Evolutionary conservation across 2,329 filamentous ascomycete genomes (phyloP).

Genomic region (Metarhizium anisopliae): DNA sequence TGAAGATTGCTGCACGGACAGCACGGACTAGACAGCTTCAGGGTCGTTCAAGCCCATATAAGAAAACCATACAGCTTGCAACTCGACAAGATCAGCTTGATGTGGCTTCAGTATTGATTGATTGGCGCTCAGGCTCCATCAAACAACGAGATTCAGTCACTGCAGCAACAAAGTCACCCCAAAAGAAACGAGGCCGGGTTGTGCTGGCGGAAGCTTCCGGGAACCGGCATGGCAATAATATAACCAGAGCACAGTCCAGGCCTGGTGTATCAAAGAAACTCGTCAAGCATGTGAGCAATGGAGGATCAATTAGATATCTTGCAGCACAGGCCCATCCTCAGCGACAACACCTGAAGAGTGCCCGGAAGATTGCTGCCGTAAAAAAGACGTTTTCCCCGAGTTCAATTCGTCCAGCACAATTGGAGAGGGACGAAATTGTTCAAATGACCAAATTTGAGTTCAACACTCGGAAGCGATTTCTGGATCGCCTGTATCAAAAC

Average conservation of each 20-base stretch:
- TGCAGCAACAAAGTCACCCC: conserved; percentile 9
- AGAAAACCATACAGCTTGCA: conserved; percentile 51
- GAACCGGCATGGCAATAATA: conserved; percentile 7
- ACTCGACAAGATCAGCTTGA: conserved; percentile 53
- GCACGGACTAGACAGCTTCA: conserved; percentile 36
- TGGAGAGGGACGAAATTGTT: conserved; percentile 38
- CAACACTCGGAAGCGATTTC: conserved; percentile 38
- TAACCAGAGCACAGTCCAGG: neutral
- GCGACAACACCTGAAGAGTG: neutral
- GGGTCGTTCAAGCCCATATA: conserved; percentile 45
- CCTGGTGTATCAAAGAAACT: conserved; percentile 13
- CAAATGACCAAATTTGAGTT: conserved; percentile 32
- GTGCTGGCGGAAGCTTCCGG: conserved; percentile 14
- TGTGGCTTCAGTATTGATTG: conserved; percentile 39
- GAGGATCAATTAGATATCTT: conserved; percentile 19
- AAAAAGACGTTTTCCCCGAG: neutral
- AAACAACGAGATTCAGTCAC: conserved; percentile 29
- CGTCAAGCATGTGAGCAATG: conserved; percentile 18
- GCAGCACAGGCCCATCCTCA: neutral
- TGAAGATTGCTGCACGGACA: conserved; percentile 52
- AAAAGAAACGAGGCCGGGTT: conserved; percentile 5
- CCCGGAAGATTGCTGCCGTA: neutral
- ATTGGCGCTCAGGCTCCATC: conserved; percentile 49
- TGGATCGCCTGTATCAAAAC: conserved; percentile 46
- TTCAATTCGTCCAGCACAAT: conserved; percentile 38